A percentile compares a stretch with the other conserved stretches of the same genome.
Conservation (phyloP, 768 basidiomycete species). For the Zangia roseola region DNA sequence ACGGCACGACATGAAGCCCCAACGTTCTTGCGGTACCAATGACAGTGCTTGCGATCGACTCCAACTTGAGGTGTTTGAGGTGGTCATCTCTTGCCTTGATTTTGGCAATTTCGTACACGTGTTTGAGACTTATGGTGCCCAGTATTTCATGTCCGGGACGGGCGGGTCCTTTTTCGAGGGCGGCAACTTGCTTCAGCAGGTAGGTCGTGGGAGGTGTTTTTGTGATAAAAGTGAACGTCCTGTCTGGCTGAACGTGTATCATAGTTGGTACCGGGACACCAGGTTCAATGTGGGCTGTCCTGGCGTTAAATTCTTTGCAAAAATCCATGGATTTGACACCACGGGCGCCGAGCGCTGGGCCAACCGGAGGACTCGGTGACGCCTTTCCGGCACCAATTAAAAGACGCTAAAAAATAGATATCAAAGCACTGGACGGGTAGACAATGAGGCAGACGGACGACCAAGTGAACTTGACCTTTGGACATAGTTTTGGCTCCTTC, state of each 20-base stretch:
- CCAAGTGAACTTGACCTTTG: conserved; percentile 69
- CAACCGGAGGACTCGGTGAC: conserved; percentile 92
- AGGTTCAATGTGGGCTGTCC: conserved; percentile 81
- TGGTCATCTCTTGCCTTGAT: conserved; percentile 92
- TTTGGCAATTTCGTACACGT: conserved; percentile 98
- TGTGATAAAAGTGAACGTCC: conserved; percentile 89
- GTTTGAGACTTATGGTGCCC: conserved; percentile 89
- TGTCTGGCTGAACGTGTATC: conserved; percentile 92
- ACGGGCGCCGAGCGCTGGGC: conserved; percentile 94
- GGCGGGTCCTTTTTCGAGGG: conserved; percentile 87
- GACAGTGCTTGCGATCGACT: conserved; percentile 85
- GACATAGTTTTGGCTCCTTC: conserved; percentile 49
- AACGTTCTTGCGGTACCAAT: conserved; percentile 86
- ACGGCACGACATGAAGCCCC: conserved; percentile 89
- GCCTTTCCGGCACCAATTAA: conserved; percentile 93
- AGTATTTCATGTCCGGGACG: conserved; percentile 75
- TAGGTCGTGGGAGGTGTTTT: conserved; percentile 90
- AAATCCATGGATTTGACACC: conserved; percentile 99
- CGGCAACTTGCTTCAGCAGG: conserved; percentile 88
- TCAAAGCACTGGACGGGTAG: conserved; percentile 8
- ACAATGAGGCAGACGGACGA: conserved; percentile 49
- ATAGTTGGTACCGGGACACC: conserved; percentile 89
- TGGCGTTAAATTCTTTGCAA: conserved; percentile 99
- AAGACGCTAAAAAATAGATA: conserved; percentile 55
- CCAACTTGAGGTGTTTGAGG: conserved; percentile 80